Conservation (phyloP, 148 eudicot species). For the Pouteria glomerata region DNA sequence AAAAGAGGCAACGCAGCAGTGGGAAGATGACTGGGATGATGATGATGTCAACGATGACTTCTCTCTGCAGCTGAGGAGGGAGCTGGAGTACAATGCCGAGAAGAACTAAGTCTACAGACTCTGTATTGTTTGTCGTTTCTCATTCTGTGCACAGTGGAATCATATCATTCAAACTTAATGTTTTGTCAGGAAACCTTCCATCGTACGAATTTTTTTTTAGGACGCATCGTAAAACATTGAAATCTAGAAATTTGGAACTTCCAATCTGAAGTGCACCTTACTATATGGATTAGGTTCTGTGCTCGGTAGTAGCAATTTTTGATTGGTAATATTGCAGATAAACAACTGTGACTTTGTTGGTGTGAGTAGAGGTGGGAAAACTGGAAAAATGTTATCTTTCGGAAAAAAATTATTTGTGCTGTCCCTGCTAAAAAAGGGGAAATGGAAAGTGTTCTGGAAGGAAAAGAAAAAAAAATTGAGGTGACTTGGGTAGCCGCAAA, state of each 20-base stretch:
- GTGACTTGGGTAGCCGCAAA: too few relatives aligned
- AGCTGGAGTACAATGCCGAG: conserved; percentile 52
- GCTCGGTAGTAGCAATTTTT: too few relatives aligned
- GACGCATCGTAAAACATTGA: not conserved
- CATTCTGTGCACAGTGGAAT: conserved; percentile 2
- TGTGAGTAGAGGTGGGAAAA: not conserved
- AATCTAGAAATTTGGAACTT: not conserved
- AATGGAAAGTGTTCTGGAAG: too few relatives aligned
- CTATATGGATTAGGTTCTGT: not conserved
- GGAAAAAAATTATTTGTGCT: too few relatives aligned
- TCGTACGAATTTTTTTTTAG: not conserved
- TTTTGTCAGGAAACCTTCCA: not conserved
- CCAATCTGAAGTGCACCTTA: not conserved
- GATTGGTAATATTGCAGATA: not conserved
- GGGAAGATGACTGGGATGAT: conserved; percentile 97
- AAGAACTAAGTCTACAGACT: conserved; percentile 45
- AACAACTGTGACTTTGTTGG: not conserved
- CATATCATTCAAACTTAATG: not conserved
- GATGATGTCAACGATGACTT: conserved; percentile 86
- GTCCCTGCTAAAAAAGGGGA: too few relatives aligned
- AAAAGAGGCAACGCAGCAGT: conserved; percentile 71
- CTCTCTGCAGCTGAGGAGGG: conserved; percentile 74
- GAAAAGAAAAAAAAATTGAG: too few relatives aligned
- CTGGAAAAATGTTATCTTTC: not conserved
- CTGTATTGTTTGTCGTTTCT: not conserved